Evolutionary conservation across 495 filamentous ascomycete genomes (phyloP), one percentile per base, ranked within the genome.

Genomic region (Penicillium alfredii): DNA sequence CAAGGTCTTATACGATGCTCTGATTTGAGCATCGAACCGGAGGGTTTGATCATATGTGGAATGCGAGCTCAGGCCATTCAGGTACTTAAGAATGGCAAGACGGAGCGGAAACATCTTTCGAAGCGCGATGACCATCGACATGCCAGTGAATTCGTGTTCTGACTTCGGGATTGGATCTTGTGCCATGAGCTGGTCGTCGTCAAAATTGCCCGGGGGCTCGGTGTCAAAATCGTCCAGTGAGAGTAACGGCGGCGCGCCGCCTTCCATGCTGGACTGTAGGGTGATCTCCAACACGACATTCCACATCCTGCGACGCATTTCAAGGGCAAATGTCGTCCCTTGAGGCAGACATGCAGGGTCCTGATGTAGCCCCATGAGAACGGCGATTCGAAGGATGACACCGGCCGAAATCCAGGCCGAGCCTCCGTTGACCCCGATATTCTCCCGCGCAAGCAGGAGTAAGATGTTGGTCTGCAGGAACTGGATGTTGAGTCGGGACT

Each of bases 271-370:
- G 1, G 73, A 66, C 19, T 74, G 68, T 7, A 81, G 33, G 6
- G 51, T 45, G 2, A 80, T 45, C 44, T 81, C 78, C 12, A 81
- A 14, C 4, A 78, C 64, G 1, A 73, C 76, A 27, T 74, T 76
- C 79, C 79, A 82, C 7, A 84, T 46, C 22, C 80, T 60, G 6
- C 78, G 57, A 3, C 77, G 69, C 59, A 80, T 69, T 47, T 84
- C 80, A 4, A 64, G 50, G 1, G 42, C 41, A 10, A 72, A 64
- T 16, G 55, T n/a, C 4, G 64, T 40, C 44, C 66, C 65, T 7
- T 35, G 34, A 0, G 63, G 66, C 8, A 76, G 58, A 41, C 66
- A 41, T 14, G 48, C 53, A 0, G 78, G 77, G 27, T 82, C 78
- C 3, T 71, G 60, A 41, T 85, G 77, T 8, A 82, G 59, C 1